Evolutionary conservation across 345 rosid species (phyloP).

Genomic region (Corchorus olitorius): DNA sequence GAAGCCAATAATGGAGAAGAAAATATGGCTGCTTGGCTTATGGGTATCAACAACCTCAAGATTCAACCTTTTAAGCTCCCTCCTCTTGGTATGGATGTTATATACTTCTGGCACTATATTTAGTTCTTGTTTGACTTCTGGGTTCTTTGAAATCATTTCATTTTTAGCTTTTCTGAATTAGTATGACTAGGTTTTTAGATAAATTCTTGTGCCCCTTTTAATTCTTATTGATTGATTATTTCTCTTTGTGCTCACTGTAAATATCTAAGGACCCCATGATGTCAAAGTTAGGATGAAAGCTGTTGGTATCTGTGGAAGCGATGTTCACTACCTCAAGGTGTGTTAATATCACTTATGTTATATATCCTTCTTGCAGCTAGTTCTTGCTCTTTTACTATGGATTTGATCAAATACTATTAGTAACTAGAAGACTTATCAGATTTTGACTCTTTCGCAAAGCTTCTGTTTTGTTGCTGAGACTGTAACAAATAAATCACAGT

Average conservation of each 20-base stretch:
- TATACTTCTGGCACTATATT: not conserved
- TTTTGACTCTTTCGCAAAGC: not conserved
- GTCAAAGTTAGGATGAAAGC: constrained; percentile 85
- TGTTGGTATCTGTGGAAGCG: constrained; percentile 92
- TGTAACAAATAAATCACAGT: not conserved
- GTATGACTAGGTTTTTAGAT: constrained; percentile 5
- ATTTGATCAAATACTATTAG: not conserved
- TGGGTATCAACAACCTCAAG: constrained; percentile 75
- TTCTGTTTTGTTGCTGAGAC: not conserved
- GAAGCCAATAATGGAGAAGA: constrained; percentile 48
- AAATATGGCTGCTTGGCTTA: constrained; percentile 92
- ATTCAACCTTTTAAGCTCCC: constrained; percentile 82
- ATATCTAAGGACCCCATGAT: constrained; percentile 65
- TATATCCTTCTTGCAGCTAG: not conserved
- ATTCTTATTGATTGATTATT: not conserved
- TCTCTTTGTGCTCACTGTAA: not conserved
- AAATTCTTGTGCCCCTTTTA: not conserved
- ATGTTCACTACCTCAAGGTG: constrained; percentile 94
- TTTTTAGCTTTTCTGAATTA: not conserved
- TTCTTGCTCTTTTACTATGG: not conserved
- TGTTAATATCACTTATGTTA: no score
- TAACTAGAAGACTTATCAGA: not conserved
- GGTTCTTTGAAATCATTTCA: not conserved
- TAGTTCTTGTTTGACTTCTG: not conserved
- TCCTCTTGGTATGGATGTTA: constrained; percentile 50